phyloP scores from a whole-genome alignment of 2,329 filamentous ascomycete species.

The Monilinia vaccinii-corymbosi region DNA sequence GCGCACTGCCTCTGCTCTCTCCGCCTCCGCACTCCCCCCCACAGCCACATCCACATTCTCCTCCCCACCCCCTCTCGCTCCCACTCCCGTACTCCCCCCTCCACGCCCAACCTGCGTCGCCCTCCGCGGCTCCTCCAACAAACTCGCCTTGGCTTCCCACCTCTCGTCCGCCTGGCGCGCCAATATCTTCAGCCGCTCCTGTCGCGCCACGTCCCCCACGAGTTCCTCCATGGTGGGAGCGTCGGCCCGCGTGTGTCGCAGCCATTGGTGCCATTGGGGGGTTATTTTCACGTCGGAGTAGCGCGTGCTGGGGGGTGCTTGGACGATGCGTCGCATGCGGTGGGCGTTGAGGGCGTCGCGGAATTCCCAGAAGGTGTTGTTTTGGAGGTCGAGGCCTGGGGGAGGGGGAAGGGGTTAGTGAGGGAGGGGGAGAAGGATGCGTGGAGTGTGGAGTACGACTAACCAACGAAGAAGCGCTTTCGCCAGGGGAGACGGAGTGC shows the following conservation, averaged over 20 bases:
- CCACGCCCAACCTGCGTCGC: neutral
- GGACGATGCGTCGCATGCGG: constrained; percentile 53
- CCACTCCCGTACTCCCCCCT: neutral
- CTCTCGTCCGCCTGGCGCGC: constrained; percentile 54
- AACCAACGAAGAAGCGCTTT: constrained; percentile 52
- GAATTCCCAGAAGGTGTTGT: constrained; percentile 64
- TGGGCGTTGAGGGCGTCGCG: constrained; percentile 34
- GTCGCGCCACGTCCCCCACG: constrained; percentile 42
- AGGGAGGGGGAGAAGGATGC: neutral
- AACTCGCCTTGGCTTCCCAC: constrained; percentile 51
- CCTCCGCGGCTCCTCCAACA: constrained; percentile 34
- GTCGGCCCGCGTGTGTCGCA: constrained; percentile 47
- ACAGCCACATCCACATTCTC: neutral
- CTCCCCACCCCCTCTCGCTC: neutral
- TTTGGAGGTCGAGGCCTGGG: constrained; percentile 52
- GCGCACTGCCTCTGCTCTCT: neutral
- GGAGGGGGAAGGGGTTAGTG: neutral
- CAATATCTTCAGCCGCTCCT: constrained; percentile 43
- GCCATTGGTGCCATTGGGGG: constrained; percentile 61
- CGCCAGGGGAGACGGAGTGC: constrained; percentile 53
- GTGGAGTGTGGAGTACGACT: neutral
- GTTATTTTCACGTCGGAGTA: constrained; percentile 46
- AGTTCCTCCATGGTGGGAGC: constrained; percentile 52
- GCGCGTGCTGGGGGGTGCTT: constrained; percentile 46
- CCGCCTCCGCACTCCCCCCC: constrained; percentile 7